Conservation (phyloP, 2,329 filamentous ascomycete genomes). For the Pseudogymnoascus pannorum region DNA sequence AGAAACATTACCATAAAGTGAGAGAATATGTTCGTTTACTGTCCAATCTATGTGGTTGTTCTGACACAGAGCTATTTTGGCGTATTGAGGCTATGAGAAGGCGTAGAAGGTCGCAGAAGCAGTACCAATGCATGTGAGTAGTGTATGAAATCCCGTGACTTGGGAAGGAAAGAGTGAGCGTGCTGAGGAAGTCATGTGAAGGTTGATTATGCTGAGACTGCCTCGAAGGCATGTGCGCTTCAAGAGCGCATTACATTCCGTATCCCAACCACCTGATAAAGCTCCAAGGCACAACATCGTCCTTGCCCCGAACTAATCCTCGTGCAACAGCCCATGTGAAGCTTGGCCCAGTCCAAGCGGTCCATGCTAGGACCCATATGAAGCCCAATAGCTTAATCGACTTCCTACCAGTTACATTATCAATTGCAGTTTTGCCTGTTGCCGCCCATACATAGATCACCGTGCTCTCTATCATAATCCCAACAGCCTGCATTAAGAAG, state of each 20-base stretch:
- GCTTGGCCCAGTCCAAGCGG: background rate
- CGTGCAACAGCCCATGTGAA: background rate
- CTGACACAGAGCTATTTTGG: background rate
- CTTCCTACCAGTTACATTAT: background rate
- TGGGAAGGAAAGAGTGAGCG: background rate
- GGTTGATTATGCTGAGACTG: background rate
- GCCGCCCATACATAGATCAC: background rate
- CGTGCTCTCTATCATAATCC: background rate
- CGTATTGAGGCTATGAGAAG: background rate
- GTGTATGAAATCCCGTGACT: background rate
- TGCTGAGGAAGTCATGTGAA: background rate
- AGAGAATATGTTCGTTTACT: background rate
- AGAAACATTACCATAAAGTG: background rate
- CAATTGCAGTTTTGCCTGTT: background rate
- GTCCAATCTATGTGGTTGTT: background rate
- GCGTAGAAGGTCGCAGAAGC: background rate
- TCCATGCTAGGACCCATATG: background rate
- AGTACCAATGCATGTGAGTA: background rate
- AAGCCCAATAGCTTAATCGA: background rate
- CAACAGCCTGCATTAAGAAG: conserved; percentile 1
- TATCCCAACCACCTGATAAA: background rate
- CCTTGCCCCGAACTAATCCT: background rate
- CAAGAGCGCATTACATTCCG: background rate
- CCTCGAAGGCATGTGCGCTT: no score
- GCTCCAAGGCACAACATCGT: conserved; percentile 4